Evolutionary conservation across 805 yeast genomes (phyloP), one percentile per base, ranked within the genome.

Genomic region (Wickerhamiella kurtzmanii): DNA sequence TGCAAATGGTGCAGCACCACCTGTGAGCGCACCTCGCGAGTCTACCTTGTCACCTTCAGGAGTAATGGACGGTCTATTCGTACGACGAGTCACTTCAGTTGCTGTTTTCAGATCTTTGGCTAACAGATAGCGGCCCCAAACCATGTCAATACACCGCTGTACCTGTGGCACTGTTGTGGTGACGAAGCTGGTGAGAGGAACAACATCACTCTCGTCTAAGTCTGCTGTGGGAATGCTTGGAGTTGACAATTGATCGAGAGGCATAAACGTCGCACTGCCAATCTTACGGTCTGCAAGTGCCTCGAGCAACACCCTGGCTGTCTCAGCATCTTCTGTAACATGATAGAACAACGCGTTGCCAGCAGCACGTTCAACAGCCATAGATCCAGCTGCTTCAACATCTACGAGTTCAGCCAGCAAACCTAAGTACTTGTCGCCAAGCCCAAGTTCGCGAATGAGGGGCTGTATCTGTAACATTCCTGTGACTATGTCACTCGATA

Each of bases 181-280:
- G 4, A 51, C 45, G 21, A 44, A 25, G 16, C 32, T 25, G 17
- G 22, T 16, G 50, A 92, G 68, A 0, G 96, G 95, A 25, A 88
- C 80, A 46, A 77, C 80, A 41, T 77, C 80, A 48, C 19, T 22
- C 15, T 32, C 47, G 8, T 35, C 47, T n/a, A 20, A 6, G 4
- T 22, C 45, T 3, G 41, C 17, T 11, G 41, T 28, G 61, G 58
- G 19, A 4, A 22, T 25, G 8, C 43, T 15, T 6, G 32, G 48
- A 4, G 21, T 44, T 6, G 22, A 72, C 68, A 92, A 58, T 55
- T 94, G 70, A 59, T 87, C 85, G 52, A 92, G 66, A 1, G 98
- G 97, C 69, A 92, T 79, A 56, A 92, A 87, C 0, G 97, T 86
- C 0, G 83, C 88, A 57, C 96, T 72, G 1, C 97, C 97, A 4